Evolutionary conservation across 257 asterid species (phyloP).

Genomic region (Primulina huaijiensis): DNA sequence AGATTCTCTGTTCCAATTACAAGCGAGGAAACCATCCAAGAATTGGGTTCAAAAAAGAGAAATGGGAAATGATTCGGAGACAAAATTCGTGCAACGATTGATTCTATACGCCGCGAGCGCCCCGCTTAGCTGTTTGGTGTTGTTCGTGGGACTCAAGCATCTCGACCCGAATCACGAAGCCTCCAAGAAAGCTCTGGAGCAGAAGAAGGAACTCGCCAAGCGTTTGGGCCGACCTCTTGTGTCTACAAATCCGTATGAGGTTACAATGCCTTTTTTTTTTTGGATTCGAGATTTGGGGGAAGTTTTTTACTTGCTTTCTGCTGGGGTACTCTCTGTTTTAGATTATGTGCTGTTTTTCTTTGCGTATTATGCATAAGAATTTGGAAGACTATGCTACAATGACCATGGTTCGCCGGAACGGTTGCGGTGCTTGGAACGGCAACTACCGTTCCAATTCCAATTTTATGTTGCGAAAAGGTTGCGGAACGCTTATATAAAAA

Average conservation of each 20-base stretch:
- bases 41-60: neutral
- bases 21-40: neutral
- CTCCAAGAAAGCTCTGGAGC: slow-evolving; percentile 69
- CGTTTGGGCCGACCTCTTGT: slow-evolving; percentile 90
- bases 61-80: slow-evolving; percentile 56
- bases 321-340: neutral
- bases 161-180: slow-evolving; percentile 89
- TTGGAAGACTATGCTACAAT: neutral
- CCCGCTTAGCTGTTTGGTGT: slow-evolving; percentile 73
- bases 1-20: neutral
- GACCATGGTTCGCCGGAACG: too few species aligned
- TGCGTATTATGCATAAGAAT: neutral
- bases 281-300: neutral
- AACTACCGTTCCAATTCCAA: too few species aligned
- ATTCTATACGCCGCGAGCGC: slow-evolving; percentile 85
- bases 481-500: too few species aligned
- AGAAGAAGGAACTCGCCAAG: slow-evolving; percentile 81
- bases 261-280: slow-evolving; percentile 16
- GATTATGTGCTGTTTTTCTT: neutral
- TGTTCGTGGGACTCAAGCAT: slow-evolving; percentile 65
- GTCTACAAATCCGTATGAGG: slow-evolving; percentile 84
- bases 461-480: too few species aligned
- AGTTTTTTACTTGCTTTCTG: neutral
- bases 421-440: too few species aligned
- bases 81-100: slow-evolving; percentile 59